Evolutionary conservation across 2,329 filamentous ascomycete genomes (phyloP).

Genomic region (Aspergillus caelatus): DNA sequence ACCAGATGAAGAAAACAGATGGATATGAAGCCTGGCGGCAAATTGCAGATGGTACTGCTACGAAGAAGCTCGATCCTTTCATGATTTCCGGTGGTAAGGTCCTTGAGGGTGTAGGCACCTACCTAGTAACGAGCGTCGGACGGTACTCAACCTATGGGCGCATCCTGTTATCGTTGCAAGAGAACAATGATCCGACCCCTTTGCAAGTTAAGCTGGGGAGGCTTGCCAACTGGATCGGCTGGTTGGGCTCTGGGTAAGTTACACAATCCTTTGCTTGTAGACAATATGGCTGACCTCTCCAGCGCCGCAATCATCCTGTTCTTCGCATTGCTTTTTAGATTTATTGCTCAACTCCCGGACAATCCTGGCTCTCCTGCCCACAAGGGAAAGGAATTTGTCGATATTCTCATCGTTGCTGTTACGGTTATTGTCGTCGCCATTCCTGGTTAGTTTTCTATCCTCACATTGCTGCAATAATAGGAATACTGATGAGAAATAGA

Average conservation of each 20-base stretch:
- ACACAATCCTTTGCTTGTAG: neutral
- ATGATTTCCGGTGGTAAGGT: slow-evolving; percentile 81
- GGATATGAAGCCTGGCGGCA: slow-evolving; percentile 62
- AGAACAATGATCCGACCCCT: slow-evolving; percentile 74
- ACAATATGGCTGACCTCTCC: slow-evolving; percentile 12
- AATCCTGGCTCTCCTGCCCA: slow-evolving; percentile 61
- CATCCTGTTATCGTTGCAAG: slow-evolving; percentile 73
- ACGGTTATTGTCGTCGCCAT: slow-evolving; percentile 81
- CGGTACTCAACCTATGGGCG: slow-evolving; percentile 75
- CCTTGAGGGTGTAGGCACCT: slow-evolving; percentile 76
- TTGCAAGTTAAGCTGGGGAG: slow-evolving; percentile 75
- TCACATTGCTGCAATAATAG: neutral
- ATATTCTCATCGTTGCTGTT: slow-evolving; percentile 76
- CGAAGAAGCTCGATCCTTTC: slow-evolving; percentile 66
- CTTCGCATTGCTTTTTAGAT: slow-evolving; percentile 82
- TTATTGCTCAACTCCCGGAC: slow-evolving; percentile 67
- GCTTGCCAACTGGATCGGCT: slow-evolving; percentile 77
- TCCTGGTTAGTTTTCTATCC: slow-evolving; percentile 47
- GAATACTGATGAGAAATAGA: slow-evolving; percentile 51
- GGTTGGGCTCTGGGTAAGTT: slow-evolving; percentile 67
- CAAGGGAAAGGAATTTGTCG: slow-evolving; percentile 77
- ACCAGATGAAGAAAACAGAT: slow-evolving; percentile 68
- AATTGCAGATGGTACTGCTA: slow-evolving; percentile 55
- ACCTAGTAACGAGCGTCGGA: slow-evolving; percentile 72
- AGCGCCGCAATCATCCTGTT: slow-evolving; percentile 75